These are phyloP conservation scores for Collariella sp. DNA, from an alignment of 495 filamentous ascomycete genomes.

Conservation along the genomic window DNA sequence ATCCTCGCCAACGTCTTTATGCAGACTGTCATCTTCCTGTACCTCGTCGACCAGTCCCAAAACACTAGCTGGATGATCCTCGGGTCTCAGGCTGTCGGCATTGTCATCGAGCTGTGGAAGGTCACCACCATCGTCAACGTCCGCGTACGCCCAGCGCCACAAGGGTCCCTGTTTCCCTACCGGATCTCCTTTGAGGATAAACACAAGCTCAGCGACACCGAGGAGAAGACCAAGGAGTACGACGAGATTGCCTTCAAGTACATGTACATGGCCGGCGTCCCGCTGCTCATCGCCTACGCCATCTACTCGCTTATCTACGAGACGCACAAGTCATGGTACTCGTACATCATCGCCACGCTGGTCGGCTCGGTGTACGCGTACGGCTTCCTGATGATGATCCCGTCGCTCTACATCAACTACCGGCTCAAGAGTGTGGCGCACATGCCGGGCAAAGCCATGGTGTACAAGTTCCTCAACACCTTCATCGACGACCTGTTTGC, in stretches of 20 bases:
- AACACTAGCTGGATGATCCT: slow-evolving; percentile 99
- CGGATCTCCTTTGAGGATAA: slow-evolving; percentile 89
- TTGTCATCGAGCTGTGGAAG: slow-evolving; percentile 94
- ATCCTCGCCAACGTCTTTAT: slow-evolving; percentile 98
- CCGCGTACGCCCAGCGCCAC: slow-evolving; percentile 58
- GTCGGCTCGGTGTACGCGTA: slow-evolving; percentile 97
- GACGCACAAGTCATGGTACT: slow-evolving; percentile 96
- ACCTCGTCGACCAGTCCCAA: slow-evolving; percentile 95
- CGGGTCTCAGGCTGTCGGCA: slow-evolving; percentile 84
- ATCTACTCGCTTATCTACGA: slow-evolving; percentile 87
- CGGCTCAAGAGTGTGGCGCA: slow-evolving; percentile 92
- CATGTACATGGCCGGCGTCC: slow-evolving; percentile 84
- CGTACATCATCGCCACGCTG: slow-evolving; percentile 78
- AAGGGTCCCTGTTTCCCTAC: slow-evolving; percentile 67
- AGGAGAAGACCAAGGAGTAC: slow-evolving; percentile 96
- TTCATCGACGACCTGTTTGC: slow-evolving; percentile 71
- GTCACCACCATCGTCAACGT: slow-evolving; percentile 96
- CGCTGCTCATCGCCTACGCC: slow-evolving; percentile 81
- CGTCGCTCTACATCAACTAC: slow-evolving; percentile 97
- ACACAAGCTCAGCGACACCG: slow-evolving; percentile 87
- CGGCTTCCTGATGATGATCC: slow-evolving; percentile 99
- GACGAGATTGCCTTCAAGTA: slow-evolving; percentile 96
- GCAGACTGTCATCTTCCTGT: slow-evolving; percentile 93
- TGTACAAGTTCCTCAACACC: slow-evolving; percentile 88
- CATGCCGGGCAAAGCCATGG: slow-evolving; percentile 94